Percentiles rank a stretch among this genome's conserved stretches.
These are phyloP conservation scores for Malassezia japonica DNA, from an alignment of 1,284 basidiomycete species.

Conservation along the genomic window DNA sequence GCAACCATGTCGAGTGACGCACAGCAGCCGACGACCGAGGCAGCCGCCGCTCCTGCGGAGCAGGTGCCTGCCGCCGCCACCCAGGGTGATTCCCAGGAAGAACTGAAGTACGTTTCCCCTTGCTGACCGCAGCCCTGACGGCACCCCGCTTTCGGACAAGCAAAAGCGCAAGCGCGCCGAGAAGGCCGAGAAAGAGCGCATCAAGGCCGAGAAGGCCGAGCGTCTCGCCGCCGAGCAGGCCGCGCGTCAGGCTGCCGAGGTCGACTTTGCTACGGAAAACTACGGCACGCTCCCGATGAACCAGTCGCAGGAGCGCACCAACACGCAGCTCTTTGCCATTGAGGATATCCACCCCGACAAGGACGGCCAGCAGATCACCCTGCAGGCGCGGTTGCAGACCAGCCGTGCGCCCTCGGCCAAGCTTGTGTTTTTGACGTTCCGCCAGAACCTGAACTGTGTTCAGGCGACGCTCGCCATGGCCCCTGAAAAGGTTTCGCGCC, in stretches of 20 bases:
- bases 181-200: conserved; percentile 67
- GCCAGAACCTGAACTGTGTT: conserved; percentile 78
- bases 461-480: conserved; percentile 74
- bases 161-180: conserved; percentile 89
- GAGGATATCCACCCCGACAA: conserved; percentile 59
- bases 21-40: conserved; percentile 4
- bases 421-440: conserved; percentile 86
- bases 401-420: conserved; percentile 66
- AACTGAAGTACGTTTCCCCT: conserved; percentile 8
- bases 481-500: conserved; percentile 78
- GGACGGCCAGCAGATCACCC: conserved; percentile 68
- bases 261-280: conserved; percentile 73
- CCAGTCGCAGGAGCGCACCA: conserved; percentile 66
- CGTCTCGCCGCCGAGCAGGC: conserved; percentile 68
- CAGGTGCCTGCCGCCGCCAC: neutral
- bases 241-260: conserved; percentile 64
- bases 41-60: neutral
- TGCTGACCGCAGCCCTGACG: conserved; percentile 31
- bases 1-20: conserved; percentile 14
- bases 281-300: conserved; percentile 86
- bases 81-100: neutral
- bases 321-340: conserved; percentile 56
- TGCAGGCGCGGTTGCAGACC: conserved; percentile 85
- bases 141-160: conserved; percentile 63
- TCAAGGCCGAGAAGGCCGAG: conserved; percentile 68